Percentiles rank a stretch among this genome's conserved stretches.
These are phyloP conservation scores for Fabrea salina DNA, from an alignment of 169 alveolate species.

Conservation along the genomic window DNA sequence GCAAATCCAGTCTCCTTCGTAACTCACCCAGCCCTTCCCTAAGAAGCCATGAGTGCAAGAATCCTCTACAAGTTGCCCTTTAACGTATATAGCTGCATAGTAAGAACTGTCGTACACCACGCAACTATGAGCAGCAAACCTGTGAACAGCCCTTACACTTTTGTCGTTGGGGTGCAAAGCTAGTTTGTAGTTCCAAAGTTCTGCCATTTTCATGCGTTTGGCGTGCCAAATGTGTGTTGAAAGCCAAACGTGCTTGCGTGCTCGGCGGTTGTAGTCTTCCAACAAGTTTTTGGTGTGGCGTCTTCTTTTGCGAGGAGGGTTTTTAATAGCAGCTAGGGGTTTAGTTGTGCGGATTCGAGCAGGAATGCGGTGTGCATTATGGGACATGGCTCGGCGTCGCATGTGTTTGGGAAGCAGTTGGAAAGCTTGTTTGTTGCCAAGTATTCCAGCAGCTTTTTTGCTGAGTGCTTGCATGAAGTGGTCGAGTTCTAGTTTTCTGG, in stretches of 20 bases:
- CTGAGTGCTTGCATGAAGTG: neutral
- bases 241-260: slow-evolving; percentile 81
- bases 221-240: slow-evolving; percentile 93
- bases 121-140: slow-evolving; percentile 65
- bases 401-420: slow-evolving; percentile 86
- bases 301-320: slow-evolving; percentile 36
- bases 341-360: slow-evolving; percentile 62
- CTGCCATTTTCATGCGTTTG: slow-evolving; percentile 88
- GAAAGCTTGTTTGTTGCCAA: slow-evolving; percentile 45
- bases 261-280: slow-evolving; percentile 10
- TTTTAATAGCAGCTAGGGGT: neutral
- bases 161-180: slow-evolving; percentile 77
- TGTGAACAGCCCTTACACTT: slow-evolving; percentile 74
- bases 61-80: neutral
- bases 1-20: slow-evolving; percentile 2
- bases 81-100: neutral
- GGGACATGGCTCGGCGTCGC: slow-evolving; percentile 94
- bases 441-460: slow-evolving; percentile 1
- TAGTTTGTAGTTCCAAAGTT: slow-evolving; percentile 86
- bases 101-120: slow-evolving; percentile 73
- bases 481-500: neutral
- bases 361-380: slow-evolving; percentile 91
- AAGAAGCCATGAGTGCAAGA: neutral
- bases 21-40: neutral
- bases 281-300: slow-evolving; percentile 51